These are phyloP conservation scores for Ulota crispa DNA, from an alignment of 225 moss, liverwort and hornwort genomes.

Conservation along the genomic window DNA sequence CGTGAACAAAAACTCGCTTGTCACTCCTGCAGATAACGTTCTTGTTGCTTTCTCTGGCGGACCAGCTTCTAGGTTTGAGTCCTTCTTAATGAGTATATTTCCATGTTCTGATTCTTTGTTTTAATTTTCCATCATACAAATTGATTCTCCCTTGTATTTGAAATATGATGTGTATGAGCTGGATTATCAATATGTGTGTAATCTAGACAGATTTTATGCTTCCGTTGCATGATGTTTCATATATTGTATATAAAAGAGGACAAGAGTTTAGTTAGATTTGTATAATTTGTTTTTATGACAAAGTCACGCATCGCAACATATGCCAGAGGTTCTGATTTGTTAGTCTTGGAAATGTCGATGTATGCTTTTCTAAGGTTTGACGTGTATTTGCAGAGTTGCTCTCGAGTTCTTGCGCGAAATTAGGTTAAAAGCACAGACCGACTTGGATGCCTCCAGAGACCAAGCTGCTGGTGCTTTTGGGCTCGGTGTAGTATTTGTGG, in stretches of 20 bases:
- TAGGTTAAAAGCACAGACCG: constrained; percentile 68
- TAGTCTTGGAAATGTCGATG: neutral
- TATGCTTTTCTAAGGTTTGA: constrained; percentile 9
- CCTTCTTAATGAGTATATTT: neutral
- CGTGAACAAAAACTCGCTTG: constrained; percentile 70
- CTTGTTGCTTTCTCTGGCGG: constrained; percentile 92
- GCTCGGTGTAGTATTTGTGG: constrained; percentile 74
- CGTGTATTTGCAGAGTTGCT: constrained; percentile 59
- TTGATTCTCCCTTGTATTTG: neutral
- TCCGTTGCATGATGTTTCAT: neutral
- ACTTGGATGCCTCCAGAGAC: constrained; percentile 71
- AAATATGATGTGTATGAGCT: neutral
- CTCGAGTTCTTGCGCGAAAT: constrained; percentile 84
- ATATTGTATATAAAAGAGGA: neutral
- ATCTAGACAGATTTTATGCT: neutral
- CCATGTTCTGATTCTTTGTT: neutral
- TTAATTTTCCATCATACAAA: neutral
- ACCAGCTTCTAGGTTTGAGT: constrained; percentile 67
- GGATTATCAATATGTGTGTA: neutral
- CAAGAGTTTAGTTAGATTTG: neutral
- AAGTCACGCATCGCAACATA: neutral
- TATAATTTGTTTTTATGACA: neutral
- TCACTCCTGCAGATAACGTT: constrained; percentile 63
- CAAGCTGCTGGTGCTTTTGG: constrained; percentile 62
- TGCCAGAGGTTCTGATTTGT: neutral